Evolutionary conservation across 2,329 filamentous ascomycete species (phyloP).

Genomic region (Botrytis porri): DNA sequence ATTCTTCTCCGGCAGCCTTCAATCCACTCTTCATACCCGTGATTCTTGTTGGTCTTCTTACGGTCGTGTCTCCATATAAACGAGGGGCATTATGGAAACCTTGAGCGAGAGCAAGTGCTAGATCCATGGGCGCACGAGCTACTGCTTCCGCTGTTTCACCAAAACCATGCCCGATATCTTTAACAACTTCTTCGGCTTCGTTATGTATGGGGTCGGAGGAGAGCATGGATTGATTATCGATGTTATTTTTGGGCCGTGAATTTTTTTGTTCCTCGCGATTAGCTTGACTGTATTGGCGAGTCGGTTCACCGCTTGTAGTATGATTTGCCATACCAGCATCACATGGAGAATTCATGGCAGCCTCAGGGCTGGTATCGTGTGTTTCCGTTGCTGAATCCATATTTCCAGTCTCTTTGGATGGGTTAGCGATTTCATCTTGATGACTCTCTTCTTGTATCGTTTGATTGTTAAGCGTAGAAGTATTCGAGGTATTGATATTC

Average conservation of each 20-base stretch:
- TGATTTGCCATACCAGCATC: conserved; percentile 4
- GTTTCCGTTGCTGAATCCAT: neutral
- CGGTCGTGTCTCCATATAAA: conserved; percentile 68
- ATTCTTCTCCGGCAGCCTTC: conserved; percentile 56
- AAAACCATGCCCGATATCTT: conserved; percentile 33
- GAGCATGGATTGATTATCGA: conserved; percentile 23
- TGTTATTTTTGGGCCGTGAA: conserved; percentile 2
- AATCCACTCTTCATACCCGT: conserved; percentile 57
- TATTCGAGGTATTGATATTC: neutral
- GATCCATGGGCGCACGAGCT: conserved; percentile 53
- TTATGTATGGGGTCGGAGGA: conserved; percentile 30
- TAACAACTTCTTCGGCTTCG: conserved; percentile 30
- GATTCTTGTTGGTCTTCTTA: conserved; percentile 59
- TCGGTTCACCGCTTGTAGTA: conserved; percentile 24
- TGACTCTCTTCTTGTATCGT: conserved; percentile 5
- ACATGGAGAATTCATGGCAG: neutral
- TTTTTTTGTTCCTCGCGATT: conserved; percentile 5
- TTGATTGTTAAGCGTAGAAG: neutral
- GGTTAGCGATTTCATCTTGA: neutral
- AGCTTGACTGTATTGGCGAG: conserved; percentile 15
- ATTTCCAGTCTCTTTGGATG: no score
- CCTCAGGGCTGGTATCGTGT: neutral
- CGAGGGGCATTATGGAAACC: conserved; percentile 70
- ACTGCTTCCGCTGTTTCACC: conserved; percentile 34
- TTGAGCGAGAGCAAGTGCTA: conserved; percentile 56